phyloP scores from a whole-genome alignment of 2,329 filamentous ascomycete genomes.

The Alternaria tenuissima region DNA sequence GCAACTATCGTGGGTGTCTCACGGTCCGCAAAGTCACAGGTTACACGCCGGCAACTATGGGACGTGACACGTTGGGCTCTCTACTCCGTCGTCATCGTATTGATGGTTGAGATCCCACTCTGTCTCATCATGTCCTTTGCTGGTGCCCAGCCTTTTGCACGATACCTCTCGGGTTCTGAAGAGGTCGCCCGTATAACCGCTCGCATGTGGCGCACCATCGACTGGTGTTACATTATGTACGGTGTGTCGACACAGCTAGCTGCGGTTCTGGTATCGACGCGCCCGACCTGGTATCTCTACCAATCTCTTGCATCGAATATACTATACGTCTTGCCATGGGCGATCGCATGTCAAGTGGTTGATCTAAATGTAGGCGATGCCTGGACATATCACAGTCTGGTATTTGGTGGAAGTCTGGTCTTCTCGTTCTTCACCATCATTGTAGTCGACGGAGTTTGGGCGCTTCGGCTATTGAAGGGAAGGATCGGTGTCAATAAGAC shows the following conservation, averaged over 20 bases:
- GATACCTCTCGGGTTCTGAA: constrained; percentile 66
- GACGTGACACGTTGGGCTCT: constrained; percentile 63
- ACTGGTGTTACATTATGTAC: constrained; percentile 74
- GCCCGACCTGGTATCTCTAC: constrained; percentile 72
- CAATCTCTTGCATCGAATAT: constrained; percentile 73
- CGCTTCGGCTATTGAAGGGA: constrained; percentile 9
- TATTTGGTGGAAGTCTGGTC: constrained; percentile 74
- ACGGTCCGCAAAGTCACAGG: constrained; percentile 24
- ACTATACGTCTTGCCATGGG: constrained; percentile 75
- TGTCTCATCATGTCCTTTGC: constrained; percentile 68
- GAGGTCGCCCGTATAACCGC: constrained; percentile 67
- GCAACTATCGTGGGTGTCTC: constrained; percentile 35
- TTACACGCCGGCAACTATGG: constrained; percentile 43
- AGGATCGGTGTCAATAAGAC: not conserved
- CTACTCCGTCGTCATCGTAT: constrained; percentile 61
- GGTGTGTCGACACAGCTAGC: constrained; percentile 71
- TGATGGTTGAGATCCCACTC: constrained; percentile 68
- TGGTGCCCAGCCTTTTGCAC: constrained; percentile 68
- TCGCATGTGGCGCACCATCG: constrained; percentile 68
- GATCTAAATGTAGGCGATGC: constrained; percentile 59
- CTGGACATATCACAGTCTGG: constrained; percentile 72
- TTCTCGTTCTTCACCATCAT: constrained; percentile 69
- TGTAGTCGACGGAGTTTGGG: constrained; percentile 62
- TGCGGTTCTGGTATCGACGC: constrained; percentile 69
- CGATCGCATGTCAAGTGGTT: constrained; percentile 63